Evolutionary conservation across 73 alveolate species (phyloP), one percentile per base, ranked within the genome.

Genomic region (Tetrahymena thermophila): DNA sequence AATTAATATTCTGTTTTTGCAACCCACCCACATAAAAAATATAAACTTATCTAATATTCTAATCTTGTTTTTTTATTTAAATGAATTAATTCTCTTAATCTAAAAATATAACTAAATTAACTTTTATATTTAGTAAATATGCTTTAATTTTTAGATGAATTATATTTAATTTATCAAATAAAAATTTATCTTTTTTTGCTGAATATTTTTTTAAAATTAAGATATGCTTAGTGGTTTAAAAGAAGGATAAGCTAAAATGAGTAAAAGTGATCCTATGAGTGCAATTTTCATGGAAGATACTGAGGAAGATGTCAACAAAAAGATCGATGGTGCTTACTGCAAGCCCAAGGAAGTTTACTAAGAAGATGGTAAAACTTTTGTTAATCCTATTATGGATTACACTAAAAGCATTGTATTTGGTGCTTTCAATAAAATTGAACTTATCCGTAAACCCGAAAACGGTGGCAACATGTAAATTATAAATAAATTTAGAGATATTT

Each of bases 201-300:
- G 35, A 56, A 1, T 10, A 56, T 25, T 56, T 56, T n/a, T 19
- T 71, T 50, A 19, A 10, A 10, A 50, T 50, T 15, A 50, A 71
- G 89, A 95, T 55, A 95, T 98, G 99, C 94, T 98, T 94, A 98
- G 97, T 98, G 99, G 99, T 25, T 97, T 99, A 58, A 94, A 95
- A 93, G 98, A 99, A 94, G 99, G 99, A 16, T 99, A 98, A 94
- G 98, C 98, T 35, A 99, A 99, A 98, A 98, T 98, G 99, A 95
- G 99, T 93, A 99, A 99, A 97, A 96, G 99, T 95, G 99, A 99
- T 94, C 99, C 99, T 23, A 99, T 98, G 95, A 97, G 99, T 25
- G 99, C 99, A 28, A 99, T 99, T 94, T 99, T 99, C 97, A 99
- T 99, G 99, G 99, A 99, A 97, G 99, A 99, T 96, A 71, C 99